Evolutionary conservation across 352 stramenopile species (phyloP).

Genomic region (Ophiocytium majus): DNA sequence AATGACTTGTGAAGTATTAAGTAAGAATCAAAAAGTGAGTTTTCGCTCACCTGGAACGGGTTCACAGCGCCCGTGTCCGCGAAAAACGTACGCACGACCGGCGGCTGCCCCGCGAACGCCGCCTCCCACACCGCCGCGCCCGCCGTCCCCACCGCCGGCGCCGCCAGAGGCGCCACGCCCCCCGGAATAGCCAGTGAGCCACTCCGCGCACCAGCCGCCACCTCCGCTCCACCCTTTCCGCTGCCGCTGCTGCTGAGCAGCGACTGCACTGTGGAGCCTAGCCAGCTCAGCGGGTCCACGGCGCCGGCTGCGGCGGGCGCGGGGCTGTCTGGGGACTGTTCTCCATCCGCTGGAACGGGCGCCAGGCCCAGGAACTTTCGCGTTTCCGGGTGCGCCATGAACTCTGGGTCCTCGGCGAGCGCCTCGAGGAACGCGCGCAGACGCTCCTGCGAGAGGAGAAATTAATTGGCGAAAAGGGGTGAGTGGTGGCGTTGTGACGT

Average conservation of each 20-base stretch:
- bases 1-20: too few relatives aligned
- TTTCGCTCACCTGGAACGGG: constrained; percentile 2
- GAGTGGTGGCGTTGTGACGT: too few relatives aligned
- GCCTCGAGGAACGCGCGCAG: background rate
- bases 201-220: background rate
- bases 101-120: background rate
- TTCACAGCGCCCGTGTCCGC: background rate
- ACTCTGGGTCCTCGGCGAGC: background rate
- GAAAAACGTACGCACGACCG: background rate
- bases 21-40: too few relatives aligned
- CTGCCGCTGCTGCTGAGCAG: background rate
- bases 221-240: background rate
- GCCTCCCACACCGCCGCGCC: background rate
- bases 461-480: too few relatives aligned
- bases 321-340: background rate
- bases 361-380: constrained; percentile 8
- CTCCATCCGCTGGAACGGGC: background rate
- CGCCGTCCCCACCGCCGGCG: background rate
- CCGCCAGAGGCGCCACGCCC: background rate
- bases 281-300: background rate
- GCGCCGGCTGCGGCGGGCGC: background rate
- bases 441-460: background rate
- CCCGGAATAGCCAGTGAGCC: background rate
- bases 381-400: background rate
- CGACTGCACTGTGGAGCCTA: background rate